Evolutionary conservation across 2,329 filamentous ascomycete genomes (phyloP).

Genomic region (Plenodomus tracheiphilus): DNA sequence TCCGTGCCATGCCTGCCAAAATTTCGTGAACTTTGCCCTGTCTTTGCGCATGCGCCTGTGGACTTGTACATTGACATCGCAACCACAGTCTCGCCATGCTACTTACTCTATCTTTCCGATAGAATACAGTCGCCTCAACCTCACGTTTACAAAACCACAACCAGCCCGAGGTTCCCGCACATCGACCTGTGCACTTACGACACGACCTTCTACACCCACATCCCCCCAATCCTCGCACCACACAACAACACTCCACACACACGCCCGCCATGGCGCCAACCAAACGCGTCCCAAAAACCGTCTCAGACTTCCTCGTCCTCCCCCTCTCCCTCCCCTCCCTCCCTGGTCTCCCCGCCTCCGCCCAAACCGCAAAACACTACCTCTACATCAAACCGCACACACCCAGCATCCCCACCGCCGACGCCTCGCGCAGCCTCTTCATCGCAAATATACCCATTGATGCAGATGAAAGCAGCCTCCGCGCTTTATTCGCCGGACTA

Average conservation of each 20-base stretch:
- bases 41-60: neutral
- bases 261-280: constrained; percentile 20
- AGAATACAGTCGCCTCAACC: neutral
- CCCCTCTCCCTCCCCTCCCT: constrained; percentile 61
- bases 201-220: too few relatives aligned
- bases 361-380: constrained; percentile 67
- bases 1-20: constrained; percentile 40
- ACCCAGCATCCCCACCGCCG: constrained; percentile 66
- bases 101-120: neutral
- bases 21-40: constrained; percentile 26
- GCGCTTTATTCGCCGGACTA: constrained; percentile 75
- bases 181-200: too few relatives aligned
- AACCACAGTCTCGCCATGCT: neutral
- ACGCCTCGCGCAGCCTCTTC: constrained; percentile 79
- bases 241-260: neutral
- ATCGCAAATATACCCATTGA: constrained; percentile 88
- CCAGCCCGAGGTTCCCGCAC: too few relatives aligned
- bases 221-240: neutral
- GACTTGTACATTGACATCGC: constrained; percentile 8
- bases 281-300: constrained; percentile 29
- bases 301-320: constrained; percentile 69
- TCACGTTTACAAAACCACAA: too few relatives aligned
- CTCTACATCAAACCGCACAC: constrained; percentile 84
- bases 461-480: constrained; percentile 75
- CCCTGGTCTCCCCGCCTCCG: constrained; percentile 53